Base-by-base conservation (phyloP, 192 early-diverging fungal species). In the Linnemannia hyalina region DNA sequence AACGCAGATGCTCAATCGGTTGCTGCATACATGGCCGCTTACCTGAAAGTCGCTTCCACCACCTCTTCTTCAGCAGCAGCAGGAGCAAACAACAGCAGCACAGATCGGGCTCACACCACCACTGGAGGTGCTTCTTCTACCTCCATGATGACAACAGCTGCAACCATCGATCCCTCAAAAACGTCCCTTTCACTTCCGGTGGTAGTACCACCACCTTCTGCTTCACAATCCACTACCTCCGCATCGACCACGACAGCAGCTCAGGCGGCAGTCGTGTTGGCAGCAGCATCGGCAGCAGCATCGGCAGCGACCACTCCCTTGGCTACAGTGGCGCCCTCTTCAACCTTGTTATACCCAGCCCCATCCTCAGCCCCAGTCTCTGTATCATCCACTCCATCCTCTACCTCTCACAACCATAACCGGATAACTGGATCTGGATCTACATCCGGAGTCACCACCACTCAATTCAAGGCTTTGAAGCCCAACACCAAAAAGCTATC, bases 21-120 rank as follows among this genome's bases (percentile, higher is more conserved):
- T 15, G 84, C 84, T 52, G 84, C 84, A 16, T 86, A 86, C 52
- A 86, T 86, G 84, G 78, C 78, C 15, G 79, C 79, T 5, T 81
- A 80, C 68, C 71, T 86, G 70, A 76, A 57, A 1, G 36, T 85
- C 18, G 73, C 76, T 1, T 38, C 75, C 18, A 18, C 49, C 13
- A 15, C 47, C 47, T 49, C 18, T 18, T 49, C 47, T 22, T 73
- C 72, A 65, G 26, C 23, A 32, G 22, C 29, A 63, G 7, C 57
- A 11, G 26, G 26, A 63, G 4, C 60, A 65, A 29, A 9, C 55
- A 60, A 1, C 23, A 81, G 40, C 47, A 70, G 20, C 46, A 38
- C 73, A 70, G 80, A 81, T 81, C 80, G 68, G 74, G 52, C 73
- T 69, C 70, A 40, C 20, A 29, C 10, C 54, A 16, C 18, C 40